Conservation (phyloP, 768 basidiomycete genomes). For the Trametes meyenii region DNA sequence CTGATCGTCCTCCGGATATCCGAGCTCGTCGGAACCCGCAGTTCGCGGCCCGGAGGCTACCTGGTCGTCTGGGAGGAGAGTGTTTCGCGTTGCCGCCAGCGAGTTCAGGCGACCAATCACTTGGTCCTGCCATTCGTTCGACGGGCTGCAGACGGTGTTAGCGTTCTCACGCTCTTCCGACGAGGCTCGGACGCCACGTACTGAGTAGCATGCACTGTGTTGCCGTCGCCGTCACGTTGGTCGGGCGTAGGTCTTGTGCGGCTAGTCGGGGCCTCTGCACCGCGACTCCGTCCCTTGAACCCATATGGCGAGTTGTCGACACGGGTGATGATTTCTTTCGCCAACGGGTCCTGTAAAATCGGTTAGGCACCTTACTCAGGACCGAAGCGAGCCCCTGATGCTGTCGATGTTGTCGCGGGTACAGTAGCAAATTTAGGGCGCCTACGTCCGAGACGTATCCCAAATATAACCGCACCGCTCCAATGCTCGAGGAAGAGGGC, state of each 20-base stretch:
- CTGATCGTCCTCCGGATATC: constrained; percentile 1
- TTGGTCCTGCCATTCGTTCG: constrained; percentile 83
- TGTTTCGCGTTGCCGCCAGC: constrained; percentile 31
- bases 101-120: constrained; percentile 43
- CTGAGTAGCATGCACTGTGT: constrained; percentile 56
- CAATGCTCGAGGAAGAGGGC: no score
- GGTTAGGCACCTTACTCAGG: neutral
- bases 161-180: neutral
- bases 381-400: neutral
- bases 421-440: neutral
- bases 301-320: constrained; percentile 86
- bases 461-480: neutral
- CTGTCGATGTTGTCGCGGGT: no score
- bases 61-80: constrained; percentile 25
- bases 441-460: neutral
- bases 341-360: constrained; percentile 64
- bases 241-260: constrained; percentile 27
- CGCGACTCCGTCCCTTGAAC: constrained; percentile 63
- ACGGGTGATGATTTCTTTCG: constrained; percentile 77
- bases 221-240: constrained; percentile 25
- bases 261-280: constrained; percentile 36
- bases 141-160: constrained; percentile 52
- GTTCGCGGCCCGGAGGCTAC: constrained; percentile 14
- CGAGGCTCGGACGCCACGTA: constrained; percentile 38
- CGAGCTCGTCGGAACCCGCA: constrained; percentile 2